Conservation (phyloP, 148 eudicot species). For the Beta vulgaris region DNA sequence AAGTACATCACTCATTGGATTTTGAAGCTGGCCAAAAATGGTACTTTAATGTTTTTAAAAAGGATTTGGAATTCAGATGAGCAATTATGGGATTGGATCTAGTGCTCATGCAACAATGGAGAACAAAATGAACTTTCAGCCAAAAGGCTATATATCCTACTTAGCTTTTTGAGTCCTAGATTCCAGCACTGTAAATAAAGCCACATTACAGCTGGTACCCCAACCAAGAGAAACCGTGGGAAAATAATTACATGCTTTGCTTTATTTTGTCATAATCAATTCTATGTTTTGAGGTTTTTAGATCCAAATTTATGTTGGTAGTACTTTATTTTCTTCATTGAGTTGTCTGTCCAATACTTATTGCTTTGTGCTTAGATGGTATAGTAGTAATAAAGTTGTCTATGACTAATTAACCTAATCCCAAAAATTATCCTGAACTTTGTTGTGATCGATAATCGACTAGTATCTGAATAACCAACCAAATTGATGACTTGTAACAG, state of each 20-base stretch:
- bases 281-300: not conserved
- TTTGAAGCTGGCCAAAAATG: slow-evolving; percentile 8
- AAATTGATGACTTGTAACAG: too few species aligned
- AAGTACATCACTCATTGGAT: slow-evolving; percentile 18
- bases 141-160: slow-evolving; percentile 32
- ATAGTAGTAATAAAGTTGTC: slow-evolving; percentile 6
- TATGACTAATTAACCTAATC: too few species aligned
- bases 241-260: slow-evolving; percentile 3
- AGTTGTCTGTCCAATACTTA: slow-evolving; percentile 10
- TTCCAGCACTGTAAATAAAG: slow-evolving; percentile 25
- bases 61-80: slow-evolving; percentile 16
- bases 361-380: slow-evolving; percentile 1
- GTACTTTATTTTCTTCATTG: slow-evolving; percentile 1
- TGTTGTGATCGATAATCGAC: too few species aligned
- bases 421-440: too few species aligned
- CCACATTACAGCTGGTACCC: slow-evolving; percentile 18
- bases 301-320: not conserved
- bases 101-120: slow-evolving; percentile 35
- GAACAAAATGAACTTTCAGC: slow-evolving; percentile 41
- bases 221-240: slow-evolving; percentile 24
- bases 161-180: slow-evolving; percentile 33
- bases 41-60: not conserved
- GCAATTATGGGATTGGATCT: slow-evolving; percentile 29
- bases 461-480: too few species aligned
- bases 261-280: not conserved